phyloP scores from a whole-genome alignment of 2,329 filamentous ascomycete species.

The Lasiodiplodia hormozganensis region DNA sequence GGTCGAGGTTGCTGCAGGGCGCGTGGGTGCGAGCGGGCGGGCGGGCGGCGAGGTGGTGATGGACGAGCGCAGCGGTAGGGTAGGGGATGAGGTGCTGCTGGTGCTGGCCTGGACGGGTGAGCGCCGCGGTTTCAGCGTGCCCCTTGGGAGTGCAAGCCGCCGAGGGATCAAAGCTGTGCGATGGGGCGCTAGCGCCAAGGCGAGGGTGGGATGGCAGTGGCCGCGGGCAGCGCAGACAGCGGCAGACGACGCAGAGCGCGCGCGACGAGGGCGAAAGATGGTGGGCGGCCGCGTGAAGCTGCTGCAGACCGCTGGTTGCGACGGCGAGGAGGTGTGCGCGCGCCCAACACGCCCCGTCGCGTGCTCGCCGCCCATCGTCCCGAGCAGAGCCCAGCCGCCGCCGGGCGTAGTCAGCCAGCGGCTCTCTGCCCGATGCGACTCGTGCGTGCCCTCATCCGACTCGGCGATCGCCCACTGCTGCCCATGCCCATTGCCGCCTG shows the following conservation, averaged over 20 bases:
- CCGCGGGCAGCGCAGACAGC: conserved; percentile 25
- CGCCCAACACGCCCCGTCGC: conserved; percentile 14
- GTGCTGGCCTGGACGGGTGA: conserved; percentile 28
- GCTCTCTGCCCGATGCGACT: conserved; percentile 25
- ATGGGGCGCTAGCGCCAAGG: conserved; percentile 21
- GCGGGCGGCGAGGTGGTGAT: conserved; percentile 26
- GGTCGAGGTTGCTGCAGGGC: conserved; percentile 25
- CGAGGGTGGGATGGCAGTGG: conserved; percentile 27
- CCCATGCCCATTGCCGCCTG: conserved; percentile 4
- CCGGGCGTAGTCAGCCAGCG: neutral
- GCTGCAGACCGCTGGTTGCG: conserved; percentile 23
- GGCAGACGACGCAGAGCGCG: conserved; percentile 21
- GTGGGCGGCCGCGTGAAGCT: conserved; percentile 7
- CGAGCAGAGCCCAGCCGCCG: conserved; percentile 14
- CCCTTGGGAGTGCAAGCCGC: conserved; percentile 27
- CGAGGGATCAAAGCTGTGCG: conserved; percentile 20
- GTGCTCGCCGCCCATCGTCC: conserved; percentile 23
- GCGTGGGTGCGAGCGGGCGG: conserved; percentile 24
- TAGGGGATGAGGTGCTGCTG: conserved; percentile 31
- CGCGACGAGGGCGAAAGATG: conserved; percentile 5
- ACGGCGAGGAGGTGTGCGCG: neutral
- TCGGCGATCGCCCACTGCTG: conserved; percentile 17
- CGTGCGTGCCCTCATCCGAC: conserved; percentile 20
- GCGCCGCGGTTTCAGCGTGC: conserved; percentile 29
- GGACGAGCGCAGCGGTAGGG: conserved; percentile 29